Evolutionary conservation across 2,329 filamentous ascomycete genomes (phyloP).

Genomic region (Aspergillus sclerotialis): DNA sequence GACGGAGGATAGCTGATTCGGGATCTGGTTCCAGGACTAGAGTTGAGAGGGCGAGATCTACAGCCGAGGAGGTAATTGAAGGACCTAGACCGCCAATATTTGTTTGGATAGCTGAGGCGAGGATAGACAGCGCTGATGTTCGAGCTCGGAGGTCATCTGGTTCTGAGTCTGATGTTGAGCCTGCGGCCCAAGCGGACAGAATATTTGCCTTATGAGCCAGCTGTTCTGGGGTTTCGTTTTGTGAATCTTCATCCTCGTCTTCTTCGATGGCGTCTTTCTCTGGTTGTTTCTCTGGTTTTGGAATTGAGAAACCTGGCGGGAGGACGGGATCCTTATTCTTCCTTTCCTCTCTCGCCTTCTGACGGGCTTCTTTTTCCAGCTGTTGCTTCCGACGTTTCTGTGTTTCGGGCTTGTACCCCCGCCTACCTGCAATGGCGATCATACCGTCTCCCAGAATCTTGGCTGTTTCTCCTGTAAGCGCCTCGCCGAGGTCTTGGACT

Average conservation of each 20-base stretch:
- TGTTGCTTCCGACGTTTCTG: slow-evolving; percentile 22
- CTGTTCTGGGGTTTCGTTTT: slow-evolving; percentile 29
- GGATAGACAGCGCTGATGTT: slow-evolving; percentile 38
- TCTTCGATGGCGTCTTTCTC: slow-evolving; percentile 4
- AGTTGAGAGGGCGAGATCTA: slow-evolving; percentile 35
- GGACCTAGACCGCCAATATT: slow-evolving; percentile 34
- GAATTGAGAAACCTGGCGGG: slow-evolving; percentile 22
- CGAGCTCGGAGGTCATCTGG: slow-evolving; percentile 39
- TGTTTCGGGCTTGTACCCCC: slow-evolving; percentile 29
- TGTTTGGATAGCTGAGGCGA: slow-evolving; percentile 34
- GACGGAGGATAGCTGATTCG: slow-evolving; percentile 36
- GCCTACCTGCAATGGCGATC: slow-evolving; percentile 33
- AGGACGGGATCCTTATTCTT: slow-evolving; percentile 5
- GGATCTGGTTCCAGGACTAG: slow-evolving; percentile 28
- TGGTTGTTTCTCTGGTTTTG: slow-evolving; percentile 3
- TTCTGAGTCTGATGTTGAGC: slow-evolving; percentile 27
- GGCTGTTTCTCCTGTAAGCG: slow-evolving; percentile 30
- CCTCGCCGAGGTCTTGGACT: slow-evolving; percentile 33
- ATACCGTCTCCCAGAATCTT: slow-evolving; percentile 33
- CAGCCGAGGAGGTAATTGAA: slow-evolving; percentile 25
- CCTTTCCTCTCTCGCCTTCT: slow-evolving; percentile 12
- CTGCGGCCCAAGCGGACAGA: slow-evolving; percentile 35
- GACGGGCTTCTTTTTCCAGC: slow-evolving; percentile 19
- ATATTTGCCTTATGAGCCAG: slow-evolving; percentile 28
- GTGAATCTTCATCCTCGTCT: slow-evolving; percentile 22